A percentile compares a stretch with the other conserved stretches of the same genome.
Evolutionary conservation across 2,329 filamentous ascomycete genomes (phyloP).

Genomic region (Ophiostoma himal-ulmi): DNA sequence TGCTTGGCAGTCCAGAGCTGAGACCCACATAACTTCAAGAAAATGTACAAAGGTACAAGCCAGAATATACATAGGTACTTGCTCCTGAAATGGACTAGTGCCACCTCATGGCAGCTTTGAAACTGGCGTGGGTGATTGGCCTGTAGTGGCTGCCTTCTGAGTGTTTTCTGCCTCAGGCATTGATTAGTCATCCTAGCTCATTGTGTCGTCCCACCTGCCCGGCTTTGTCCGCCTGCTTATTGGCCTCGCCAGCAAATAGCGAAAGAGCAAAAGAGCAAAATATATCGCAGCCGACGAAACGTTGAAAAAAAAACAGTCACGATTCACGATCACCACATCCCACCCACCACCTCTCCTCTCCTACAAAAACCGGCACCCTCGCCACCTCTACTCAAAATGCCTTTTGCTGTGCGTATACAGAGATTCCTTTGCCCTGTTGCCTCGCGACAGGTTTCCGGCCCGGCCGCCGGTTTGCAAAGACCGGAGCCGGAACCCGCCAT

Average conservation of each 20-base stretch:
- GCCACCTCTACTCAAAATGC: background rate
- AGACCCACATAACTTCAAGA: constrained; percentile 6
- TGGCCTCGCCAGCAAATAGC: constrained; percentile 11
- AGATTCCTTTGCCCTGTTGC: background rate
- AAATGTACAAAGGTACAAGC: constrained; percentile 11
- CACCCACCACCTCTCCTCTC: background rate
- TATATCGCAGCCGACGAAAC: constrained; percentile 24
- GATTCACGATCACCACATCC: background rate
- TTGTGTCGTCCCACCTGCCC: constrained; percentile 23
- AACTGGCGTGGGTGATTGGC: constrained; percentile 26
- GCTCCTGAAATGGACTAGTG: background rate
- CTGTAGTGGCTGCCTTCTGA: background rate
- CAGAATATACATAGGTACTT: background rate
- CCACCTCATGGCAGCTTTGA: constrained; percentile 17
- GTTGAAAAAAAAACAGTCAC: background rate
- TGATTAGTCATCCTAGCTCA: background rate
- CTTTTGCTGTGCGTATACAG: background rate
- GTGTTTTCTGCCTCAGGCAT: constrained; percentile 17
- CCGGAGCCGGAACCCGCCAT: background rate
- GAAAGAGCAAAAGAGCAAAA: constrained; percentile 26
- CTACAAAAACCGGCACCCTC: background rate
- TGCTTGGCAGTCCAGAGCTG: background rate
- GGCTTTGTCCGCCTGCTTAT: constrained; percentile 31
- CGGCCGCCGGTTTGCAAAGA: background rate
- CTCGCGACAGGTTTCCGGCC: background rate